phyloP scores from a whole-genome alignment of 495 filamentous ascomycete species.

The Opeltia flavorubescens region DNA sequence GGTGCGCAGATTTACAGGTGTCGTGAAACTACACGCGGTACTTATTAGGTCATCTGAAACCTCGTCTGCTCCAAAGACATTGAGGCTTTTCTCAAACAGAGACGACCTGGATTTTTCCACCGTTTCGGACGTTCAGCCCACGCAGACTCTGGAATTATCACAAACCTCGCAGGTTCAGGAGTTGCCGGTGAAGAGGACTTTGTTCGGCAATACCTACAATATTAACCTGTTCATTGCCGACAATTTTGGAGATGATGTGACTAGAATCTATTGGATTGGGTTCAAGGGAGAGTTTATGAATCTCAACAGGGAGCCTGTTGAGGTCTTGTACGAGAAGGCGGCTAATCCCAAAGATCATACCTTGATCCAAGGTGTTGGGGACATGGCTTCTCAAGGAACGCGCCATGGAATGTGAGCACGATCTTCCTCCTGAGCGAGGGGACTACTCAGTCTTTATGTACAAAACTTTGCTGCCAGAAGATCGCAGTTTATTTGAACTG shows the following conservation, averaged over 20 bases:
- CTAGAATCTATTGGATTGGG: constrained; percentile 66
- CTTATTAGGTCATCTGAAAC: constrained; percentile 64
- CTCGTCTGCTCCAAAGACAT: constrained; percentile 57
- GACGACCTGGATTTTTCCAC: constrained; percentile 72
- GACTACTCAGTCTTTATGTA: too few species aligned
- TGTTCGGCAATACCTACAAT: constrained; percentile 69
- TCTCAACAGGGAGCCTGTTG: constrained; percentile 66
- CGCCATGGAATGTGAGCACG: constrained; percentile 18
- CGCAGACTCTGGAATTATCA: constrained; percentile 64
- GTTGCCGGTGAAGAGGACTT: constrained; percentile 64
- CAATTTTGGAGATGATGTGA: constrained; percentile 53
- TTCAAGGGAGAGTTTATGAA: constrained; percentile 90
- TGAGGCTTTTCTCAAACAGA: constrained; percentile 75
- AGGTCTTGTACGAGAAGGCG: constrained; percentile 84
- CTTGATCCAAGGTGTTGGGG: constrained; percentile 31
- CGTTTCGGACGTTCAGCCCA: constrained; percentile 53
- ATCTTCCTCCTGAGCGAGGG: too few species aligned
- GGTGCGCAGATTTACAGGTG: constrained; percentile 66
- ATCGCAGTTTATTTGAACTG: too few species aligned
- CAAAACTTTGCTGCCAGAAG: too few species aligned
- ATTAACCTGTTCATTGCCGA: constrained; percentile 72
- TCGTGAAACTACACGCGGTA: constrained; percentile 81
- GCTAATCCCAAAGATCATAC: constrained; percentile 81
- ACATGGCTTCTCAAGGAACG: constrained; percentile 16
- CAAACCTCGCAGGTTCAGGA: constrained; percentile 77